Evolutionary conservation across 2,329 filamentous ascomycete species (phyloP).

Genomic region (Aureobasidium vineae): DNA sequence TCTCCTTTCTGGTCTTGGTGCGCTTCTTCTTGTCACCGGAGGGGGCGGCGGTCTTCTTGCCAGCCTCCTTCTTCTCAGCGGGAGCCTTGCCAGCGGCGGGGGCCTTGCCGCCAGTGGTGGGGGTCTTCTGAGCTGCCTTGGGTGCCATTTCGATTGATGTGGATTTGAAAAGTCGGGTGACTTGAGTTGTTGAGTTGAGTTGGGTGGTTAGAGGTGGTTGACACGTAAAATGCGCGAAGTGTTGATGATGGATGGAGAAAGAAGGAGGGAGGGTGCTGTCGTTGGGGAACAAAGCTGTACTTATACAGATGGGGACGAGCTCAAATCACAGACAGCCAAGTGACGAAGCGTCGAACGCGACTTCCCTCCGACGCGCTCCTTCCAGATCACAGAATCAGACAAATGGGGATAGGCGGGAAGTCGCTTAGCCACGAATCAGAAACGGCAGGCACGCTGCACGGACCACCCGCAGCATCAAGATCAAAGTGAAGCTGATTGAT

Average conservation of each 20-base stretch:
- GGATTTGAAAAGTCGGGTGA: constrained; percentile 32
- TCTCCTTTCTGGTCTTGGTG: constrained; percentile 99
- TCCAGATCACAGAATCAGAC: background rate
- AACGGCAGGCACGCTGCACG: background rate
- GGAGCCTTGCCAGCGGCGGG: constrained; percentile 69
- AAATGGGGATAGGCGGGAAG: too few species aligned
- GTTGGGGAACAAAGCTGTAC: constrained; percentile 39
- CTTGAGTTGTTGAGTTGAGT: constrained; percentile 36
- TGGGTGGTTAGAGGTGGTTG: constrained; percentile 36
- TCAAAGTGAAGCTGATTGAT: constrained; percentile 19
- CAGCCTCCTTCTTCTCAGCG: constrained; percentile 98
- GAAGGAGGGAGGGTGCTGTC: constrained; percentile 41
- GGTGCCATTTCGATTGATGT: constrained; percentile 77
- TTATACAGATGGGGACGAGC: constrained; percentile 26
- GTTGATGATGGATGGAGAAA: constrained; percentile 40
- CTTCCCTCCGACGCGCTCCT: background rate
- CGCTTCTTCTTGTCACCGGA: constrained; percentile 99
- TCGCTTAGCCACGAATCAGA: background rate
- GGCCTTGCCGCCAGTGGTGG: constrained; percentile 89
- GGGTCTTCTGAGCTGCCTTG: constrained; percentile 98
- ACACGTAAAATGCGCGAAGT: constrained; percentile 33
- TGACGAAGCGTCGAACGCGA: constrained; percentile 3
- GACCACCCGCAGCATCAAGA: background rate
- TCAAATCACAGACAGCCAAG: constrained; percentile 1
- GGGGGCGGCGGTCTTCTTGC: constrained; percentile 95